Evolutionary conservation across 495 filamentous ascomycete species (phyloP).

Genomic region (Penicillium desertorum): DNA sequence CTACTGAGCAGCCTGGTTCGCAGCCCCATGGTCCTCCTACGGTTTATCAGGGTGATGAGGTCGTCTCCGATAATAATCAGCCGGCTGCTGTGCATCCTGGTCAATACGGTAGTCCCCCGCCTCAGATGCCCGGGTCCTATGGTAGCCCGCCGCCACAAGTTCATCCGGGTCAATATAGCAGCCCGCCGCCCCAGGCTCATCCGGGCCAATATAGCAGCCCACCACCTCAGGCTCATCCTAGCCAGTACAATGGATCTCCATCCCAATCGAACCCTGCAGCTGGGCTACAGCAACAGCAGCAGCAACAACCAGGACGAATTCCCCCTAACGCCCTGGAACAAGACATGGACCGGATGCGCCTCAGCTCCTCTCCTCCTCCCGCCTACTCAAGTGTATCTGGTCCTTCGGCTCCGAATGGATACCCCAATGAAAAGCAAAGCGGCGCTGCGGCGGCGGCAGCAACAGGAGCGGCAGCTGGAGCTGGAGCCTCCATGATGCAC

Average conservation of each 20-base stretch:
- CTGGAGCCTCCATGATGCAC: constrained; percentile 26
- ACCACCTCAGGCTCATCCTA: constrained; percentile 16
- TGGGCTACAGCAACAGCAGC: constrained; percentile 17
- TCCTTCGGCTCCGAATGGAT: constrained; percentile 53
- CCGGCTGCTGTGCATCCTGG: constrained; percentile 16
- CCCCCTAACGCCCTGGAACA: constrained; percentile 70
- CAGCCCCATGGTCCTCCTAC: constrained; percentile 90
- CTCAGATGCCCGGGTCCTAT: constrained; percentile 13
- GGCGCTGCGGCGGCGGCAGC: constrained; percentile 32
- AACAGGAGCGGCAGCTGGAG: constrained; percentile 21
- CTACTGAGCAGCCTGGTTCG: constrained; percentile 85
- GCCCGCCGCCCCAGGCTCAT: constrained; percentile 15
- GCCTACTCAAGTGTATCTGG: constrained; percentile 82
- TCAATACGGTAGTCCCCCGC: constrained; percentile 4
- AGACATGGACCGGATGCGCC: constrained; percentile 83
- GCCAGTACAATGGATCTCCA: constrained; percentile 10
- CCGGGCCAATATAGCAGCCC: constrained; percentile 15
- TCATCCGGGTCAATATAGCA: constrained; percentile 15
- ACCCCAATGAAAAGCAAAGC: constrained; percentile 74
- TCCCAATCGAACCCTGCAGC: constrained; percentile 3
- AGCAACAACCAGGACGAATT: constrained; percentile 24
- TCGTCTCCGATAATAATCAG: constrained; percentile 45
- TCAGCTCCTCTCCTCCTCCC: constrained; percentile 82
- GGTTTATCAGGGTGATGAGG: constrained; percentile 79
- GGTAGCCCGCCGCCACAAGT: constrained; percentile 8